Evolutionary conservation across 2,329 filamentous ascomycete species (phyloP).

Genomic region (Claviceps humidiphila): DNA sequence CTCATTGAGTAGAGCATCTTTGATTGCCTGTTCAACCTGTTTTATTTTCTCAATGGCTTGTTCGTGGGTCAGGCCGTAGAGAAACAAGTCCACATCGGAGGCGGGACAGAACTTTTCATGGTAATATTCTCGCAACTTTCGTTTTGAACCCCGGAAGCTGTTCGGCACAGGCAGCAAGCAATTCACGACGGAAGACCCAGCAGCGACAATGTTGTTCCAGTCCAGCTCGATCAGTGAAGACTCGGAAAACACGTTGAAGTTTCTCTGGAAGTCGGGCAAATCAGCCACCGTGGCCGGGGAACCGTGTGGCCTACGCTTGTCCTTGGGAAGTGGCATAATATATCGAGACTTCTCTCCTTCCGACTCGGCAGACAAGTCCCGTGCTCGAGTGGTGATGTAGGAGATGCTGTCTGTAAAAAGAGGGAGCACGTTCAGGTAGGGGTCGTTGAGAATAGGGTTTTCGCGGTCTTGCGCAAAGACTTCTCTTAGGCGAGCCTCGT

Average conservation of each 20-base stretch:
- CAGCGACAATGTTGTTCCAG: conserved; percentile 72
- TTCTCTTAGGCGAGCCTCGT: conserved; percentile 52
- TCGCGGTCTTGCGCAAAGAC: conserved; percentile 55
- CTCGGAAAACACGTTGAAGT: conserved; percentile 75
- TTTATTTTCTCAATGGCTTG: conserved; percentile 74
- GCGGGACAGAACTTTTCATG: conserved; percentile 71
- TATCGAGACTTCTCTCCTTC: conserved; percentile 49
- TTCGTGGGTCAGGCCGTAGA: conserved; percentile 67
- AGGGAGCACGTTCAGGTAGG: conserved; percentile 50
- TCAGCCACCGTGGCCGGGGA: conserved; percentile 54
- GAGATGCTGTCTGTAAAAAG: conserved; percentile 46
- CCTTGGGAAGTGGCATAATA: conserved; percentile 52
- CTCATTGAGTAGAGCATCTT: conserved; percentile 67
- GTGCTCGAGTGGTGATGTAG: conserved; percentile 47
- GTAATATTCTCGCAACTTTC: conserved; percentile 57
- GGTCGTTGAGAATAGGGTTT: conserved; percentile 43
- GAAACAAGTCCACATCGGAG: conserved; percentile 76
- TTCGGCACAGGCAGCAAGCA: conserved; percentile 59
- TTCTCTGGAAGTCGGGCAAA: conserved; percentile 59
- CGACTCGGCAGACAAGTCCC: conserved; percentile 43
- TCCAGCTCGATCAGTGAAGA: conserved; percentile 61
- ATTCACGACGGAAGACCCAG: conserved; percentile 70
- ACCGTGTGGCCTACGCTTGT: conserved; percentile 48
- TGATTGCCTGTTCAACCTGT: conserved; percentile 62
- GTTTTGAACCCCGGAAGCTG: conserved; percentile 48